A percentile compares a stretch with the other conserved stretches of the same genome.
These are phyloP conservation scores for Candida glucosophila DNA, from an alignment of 1,139 yeast species.

Conservation along the genomic window DNA sequence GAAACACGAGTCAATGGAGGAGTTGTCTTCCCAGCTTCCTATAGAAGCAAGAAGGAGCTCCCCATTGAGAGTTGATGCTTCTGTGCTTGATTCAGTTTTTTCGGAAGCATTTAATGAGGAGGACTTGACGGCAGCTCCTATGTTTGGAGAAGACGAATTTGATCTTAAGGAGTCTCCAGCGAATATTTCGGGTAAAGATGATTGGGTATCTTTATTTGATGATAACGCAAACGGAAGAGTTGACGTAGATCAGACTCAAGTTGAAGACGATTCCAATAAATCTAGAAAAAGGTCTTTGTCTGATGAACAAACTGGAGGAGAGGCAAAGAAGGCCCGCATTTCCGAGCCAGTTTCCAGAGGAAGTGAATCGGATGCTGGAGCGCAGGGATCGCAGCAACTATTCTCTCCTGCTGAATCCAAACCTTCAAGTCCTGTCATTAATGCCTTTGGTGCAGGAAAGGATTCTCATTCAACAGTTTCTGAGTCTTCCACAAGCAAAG, in stretches of 20 bases:
- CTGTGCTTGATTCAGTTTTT: conserved; percentile 56
- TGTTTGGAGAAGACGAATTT: conserved; percentile 52
- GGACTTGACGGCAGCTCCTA: conserved; percentile 47
- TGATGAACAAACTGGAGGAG: conserved; percentile 12
- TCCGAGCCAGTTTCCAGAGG: conserved; percentile 1
- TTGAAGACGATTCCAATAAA: conserved; percentile 3
- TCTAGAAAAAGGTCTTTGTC: conserved; percentile 17
- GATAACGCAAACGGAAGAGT: conserved; percentile 11
- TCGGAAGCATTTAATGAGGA: conserved; percentile 27
- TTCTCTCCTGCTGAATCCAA: conserved; percentile 20
- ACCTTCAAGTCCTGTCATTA: conserved; percentile 22
- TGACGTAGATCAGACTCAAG: conserved; percentile 11
- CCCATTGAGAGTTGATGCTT: conserved; percentile 48
- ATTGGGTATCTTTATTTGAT: conserved; percentile 61
- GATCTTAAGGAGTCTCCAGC: too few relatives aligned
- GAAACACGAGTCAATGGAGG: conserved; percentile 7
- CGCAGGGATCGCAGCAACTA: conserved; percentile 14
- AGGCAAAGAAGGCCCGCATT: conserved; percentile 1
- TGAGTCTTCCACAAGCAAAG: conserved; percentile 55
- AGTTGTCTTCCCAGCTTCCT: conserved; percentile 14
- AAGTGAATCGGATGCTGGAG: neutral
- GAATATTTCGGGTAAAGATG: conserved; percentile 40
- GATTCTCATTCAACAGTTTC: conserved; percentile 30
- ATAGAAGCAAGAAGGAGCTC: conserved; percentile 11
- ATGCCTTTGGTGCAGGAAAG: conserved; percentile 5